phyloP scores from a whole-genome alignment of 23 red algal genomes.

The Gracilaria vermiculophylla region DNA sequence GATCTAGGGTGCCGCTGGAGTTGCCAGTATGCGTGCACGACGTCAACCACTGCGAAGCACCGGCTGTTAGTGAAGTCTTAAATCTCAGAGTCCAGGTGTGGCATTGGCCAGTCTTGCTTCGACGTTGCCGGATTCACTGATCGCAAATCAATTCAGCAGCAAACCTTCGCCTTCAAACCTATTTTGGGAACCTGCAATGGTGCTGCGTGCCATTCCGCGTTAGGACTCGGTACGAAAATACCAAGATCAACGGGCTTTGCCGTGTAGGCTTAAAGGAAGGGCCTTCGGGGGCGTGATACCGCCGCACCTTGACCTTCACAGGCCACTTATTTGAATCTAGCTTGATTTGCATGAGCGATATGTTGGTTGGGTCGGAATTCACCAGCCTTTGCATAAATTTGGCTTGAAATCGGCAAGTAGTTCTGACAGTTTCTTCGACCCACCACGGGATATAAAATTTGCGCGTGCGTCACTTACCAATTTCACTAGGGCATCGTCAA shows the following conservation, averaged over 20 bases:
- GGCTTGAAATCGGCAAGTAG: neutral
- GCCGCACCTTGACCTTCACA: constrained; percentile 34
- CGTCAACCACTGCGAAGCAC: constrained; percentile 25
- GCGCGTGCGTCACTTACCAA: neutral
- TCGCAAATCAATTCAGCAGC: constrained; percentile 14
- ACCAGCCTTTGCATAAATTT: constrained; percentile 48
- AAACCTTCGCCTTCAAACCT: neutral
- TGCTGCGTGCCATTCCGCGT: constrained; percentile 37
- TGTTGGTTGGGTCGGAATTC: constrained; percentile 9
- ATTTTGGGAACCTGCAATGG: constrained; percentile 34
- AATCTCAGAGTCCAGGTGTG: constrained; percentile 36
- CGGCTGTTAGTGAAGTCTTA: constrained; percentile 8
- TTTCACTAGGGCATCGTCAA: neutral
- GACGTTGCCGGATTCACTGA: constrained; percentile 35
- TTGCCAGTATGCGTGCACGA: constrained; percentile 48
- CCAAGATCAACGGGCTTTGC: constrained; percentile 24
- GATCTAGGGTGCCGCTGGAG: constrained; percentile 12
- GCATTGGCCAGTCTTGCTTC: constrained; percentile 53
- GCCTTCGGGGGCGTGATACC: constrained; percentile 27
- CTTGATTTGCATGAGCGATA: constrained; percentile 24
- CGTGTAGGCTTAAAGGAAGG: constrained; percentile 28
- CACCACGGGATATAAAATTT: neutral
- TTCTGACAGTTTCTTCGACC: neutral
- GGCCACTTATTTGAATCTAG: constrained; percentile 9
- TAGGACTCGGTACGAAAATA: neutral